Base-by-base conservation (phyloP, 371 early-diverging fungal genomes). In the Fennellomyces sp. region DNA sequence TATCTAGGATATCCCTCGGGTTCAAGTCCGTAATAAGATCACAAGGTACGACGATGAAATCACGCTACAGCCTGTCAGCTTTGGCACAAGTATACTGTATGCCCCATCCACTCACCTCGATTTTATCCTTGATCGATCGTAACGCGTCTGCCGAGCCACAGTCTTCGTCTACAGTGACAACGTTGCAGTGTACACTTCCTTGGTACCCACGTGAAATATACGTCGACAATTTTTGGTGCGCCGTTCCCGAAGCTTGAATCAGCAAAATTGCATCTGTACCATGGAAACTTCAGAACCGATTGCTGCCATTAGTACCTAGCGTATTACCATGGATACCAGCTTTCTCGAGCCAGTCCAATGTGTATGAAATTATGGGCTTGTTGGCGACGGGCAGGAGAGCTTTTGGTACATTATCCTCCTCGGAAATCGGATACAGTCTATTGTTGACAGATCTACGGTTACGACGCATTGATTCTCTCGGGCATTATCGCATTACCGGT, bases 311-410 rank as follows among this genome's bases (percentile, higher is more conserved):
- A 38, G 28, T 21, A 30, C 23, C 23, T 21, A 21, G 26, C 30
- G n/a, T 23, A 27, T 29, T 75, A 93, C 95, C 95, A 66, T 84
- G 80, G 28, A 97, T 85, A 42, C 91, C 89, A 13, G 94, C 93
- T 39, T 84, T 81, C 62, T 95, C 95, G 6, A 97, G 83, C 97
- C 98, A 97, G 58, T 94, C 87, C 42, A 97, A 82, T 13, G 88
- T 88, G 67, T 97, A 94, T 62, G 88, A 85, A 61, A 97, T 86
- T 80, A 96, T 91, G 29, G 98, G 98, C 68, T 89, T 89, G 73
- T 96, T 96, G 15, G 91, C 97, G 30, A 97, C 81, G 11, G 97
- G 97, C 35, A 97, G 77, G 31, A 96, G 83, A 1, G 96, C 94
- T 70, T 96, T 96, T 17, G 96, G 95, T 68, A 91, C 64, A 65